Conservation (phyloP, 495 filamentous ascomycete species). For the Hyphodiscus hymeniophilus region DNA sequence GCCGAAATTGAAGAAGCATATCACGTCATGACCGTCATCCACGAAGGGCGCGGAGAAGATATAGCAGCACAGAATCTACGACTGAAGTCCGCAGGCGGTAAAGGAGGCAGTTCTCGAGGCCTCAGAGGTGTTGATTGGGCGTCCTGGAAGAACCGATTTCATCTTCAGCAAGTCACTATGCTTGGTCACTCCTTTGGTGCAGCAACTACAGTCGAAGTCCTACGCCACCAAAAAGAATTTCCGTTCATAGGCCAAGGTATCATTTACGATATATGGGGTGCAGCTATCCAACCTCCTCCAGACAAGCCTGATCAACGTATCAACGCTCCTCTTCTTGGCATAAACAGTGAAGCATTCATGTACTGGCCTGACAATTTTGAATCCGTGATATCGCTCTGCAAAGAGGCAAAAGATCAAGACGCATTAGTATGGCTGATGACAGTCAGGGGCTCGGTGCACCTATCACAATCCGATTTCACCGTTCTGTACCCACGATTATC, state of each 20-base stretch:
- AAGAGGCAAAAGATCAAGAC: conserved; percentile 39
- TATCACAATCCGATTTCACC: conserved; percentile 52
- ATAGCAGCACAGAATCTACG: conserved; percentile 32
- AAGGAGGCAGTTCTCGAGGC: conserved; percentile 48
- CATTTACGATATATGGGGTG: conserved; percentile 45
- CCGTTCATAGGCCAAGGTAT: conserved; percentile 43
- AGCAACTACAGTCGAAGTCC: conserved; percentile 44
- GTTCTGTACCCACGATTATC: conserved; percentile 48
- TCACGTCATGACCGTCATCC: conserved; percentile 42
- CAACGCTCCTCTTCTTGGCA: conserved; percentile 40
- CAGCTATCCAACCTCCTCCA: conserved; percentile 36
- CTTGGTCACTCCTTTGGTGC: conserved; percentile 70
- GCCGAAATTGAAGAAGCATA: conserved; percentile 62
- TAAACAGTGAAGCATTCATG: conserved; percentile 56
- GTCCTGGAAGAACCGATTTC: conserved; percentile 11
- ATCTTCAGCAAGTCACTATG: conserved; percentile 56
- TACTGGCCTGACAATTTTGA: conserved; percentile 51
- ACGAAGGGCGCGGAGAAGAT: conserved; percentile 42
- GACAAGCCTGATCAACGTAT: conserved; percentile 32
- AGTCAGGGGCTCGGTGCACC: conserved; percentile 50
- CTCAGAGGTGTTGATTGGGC: conserved; percentile 24
- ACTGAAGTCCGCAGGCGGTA: conserved; percentile 34
- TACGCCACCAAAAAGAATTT: conserved; percentile 33
- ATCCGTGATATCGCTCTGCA: conserved; percentile 38
- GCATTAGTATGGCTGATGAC: conserved; percentile 48